phyloP scores from a whole-genome alignment of 345 rosid genomes.

The Ceriops tagal region DNA sequence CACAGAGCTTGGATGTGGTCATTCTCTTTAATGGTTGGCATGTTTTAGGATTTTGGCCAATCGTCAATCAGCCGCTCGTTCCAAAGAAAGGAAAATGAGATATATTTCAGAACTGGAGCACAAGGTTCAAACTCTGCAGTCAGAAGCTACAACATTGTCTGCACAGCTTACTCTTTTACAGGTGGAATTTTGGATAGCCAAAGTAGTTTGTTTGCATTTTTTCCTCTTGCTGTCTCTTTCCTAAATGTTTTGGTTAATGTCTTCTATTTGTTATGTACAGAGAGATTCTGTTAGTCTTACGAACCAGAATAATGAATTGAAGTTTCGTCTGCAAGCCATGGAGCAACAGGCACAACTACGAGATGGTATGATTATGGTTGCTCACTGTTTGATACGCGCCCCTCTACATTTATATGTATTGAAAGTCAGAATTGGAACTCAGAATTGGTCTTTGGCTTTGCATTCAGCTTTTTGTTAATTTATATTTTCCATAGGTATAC shows the following conservation, averaged over 20 bases:
- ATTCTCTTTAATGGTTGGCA: not conserved
- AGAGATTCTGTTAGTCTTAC: conserved; percentile 92
- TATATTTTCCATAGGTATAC: too few relatives aligned
- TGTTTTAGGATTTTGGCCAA: conserved; percentile 75
- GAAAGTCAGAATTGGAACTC: not conserved
- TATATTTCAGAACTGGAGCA: conserved; percentile 92
- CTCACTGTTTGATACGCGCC: not conserved
- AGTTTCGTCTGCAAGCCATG: conserved; percentile 97
- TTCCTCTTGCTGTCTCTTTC: conserved; percentile 1
- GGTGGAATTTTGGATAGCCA: conserved; percentile 34
- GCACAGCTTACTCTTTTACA: conserved; percentile 92
- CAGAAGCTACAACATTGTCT: conserved; percentile 94
- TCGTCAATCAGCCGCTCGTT: conserved; percentile 96
- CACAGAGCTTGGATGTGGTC: not conserved
- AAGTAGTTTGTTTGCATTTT: not conserved
- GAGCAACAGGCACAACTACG: conserved; percentile 96
- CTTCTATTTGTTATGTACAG: conserved; percentile 32
- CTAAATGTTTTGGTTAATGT: not conserved
- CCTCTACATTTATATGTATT: not conserved
- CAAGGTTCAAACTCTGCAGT: conserved; percentile 96
- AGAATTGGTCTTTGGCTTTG: too few relatives aligned
- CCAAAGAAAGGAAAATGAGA: conserved; percentile 94
- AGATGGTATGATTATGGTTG: conserved; percentile 48
- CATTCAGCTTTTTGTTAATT: too few relatives aligned
- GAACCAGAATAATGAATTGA: conserved; percentile 87